A percentile compares a stretch with the other conserved stretches of the same genome.
Evolutionary conservation across 176 grass and related monocot genomes (phyloP).

Genomic region (Oryza longistaminata): DNA sequence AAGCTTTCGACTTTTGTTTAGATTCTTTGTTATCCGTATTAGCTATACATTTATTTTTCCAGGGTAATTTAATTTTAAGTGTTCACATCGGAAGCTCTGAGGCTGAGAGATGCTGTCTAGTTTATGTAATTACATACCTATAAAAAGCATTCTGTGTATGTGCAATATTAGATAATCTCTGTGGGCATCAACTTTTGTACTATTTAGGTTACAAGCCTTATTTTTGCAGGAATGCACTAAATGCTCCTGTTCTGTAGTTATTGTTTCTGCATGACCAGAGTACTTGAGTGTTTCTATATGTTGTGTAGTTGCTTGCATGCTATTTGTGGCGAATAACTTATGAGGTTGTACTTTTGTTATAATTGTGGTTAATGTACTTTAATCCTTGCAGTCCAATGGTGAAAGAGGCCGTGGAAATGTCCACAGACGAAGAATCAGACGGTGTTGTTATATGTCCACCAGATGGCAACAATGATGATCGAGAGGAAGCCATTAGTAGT

Average conservation of each 20-base stretch:
- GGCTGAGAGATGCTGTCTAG: background rate
- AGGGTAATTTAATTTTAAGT: background rate
- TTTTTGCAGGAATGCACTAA: slow-evolving; percentile 27
- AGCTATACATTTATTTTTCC: background rate
- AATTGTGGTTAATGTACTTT: slow-evolving; percentile 8
- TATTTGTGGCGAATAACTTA: slow-evolving; percentile 30
- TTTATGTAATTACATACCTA: background rate
- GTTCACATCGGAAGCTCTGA: background rate
- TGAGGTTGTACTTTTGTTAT: slow-evolving; percentile 31
- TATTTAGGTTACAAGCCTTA: slow-evolving; percentile 1
- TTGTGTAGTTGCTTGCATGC: slow-evolving; percentile 13
- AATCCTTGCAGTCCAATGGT: slow-evolving; percentile 51
- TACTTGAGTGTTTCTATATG: slow-evolving; percentile 13
- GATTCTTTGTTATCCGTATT: slow-evolving; percentile 6
- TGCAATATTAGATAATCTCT: background rate
- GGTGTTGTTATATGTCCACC: slow-evolving; percentile 43
- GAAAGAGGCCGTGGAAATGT: slow-evolving; percentile 65
- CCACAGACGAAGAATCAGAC: slow-evolving; percentile 67
- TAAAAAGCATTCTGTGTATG: background rate
- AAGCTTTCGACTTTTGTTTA: background rate
- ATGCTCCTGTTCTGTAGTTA: slow-evolving; percentile 1
- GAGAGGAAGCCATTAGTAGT: slow-evolving; percentile 37
- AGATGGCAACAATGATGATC: slow-evolving; percentile 44
- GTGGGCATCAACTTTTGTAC: background rate
- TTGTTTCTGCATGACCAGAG: slow-evolving; percentile 5